Conservation (phyloP, 2,329 filamentous ascomycete species). For the Myriosclerotinia duriaeana region DNA sequence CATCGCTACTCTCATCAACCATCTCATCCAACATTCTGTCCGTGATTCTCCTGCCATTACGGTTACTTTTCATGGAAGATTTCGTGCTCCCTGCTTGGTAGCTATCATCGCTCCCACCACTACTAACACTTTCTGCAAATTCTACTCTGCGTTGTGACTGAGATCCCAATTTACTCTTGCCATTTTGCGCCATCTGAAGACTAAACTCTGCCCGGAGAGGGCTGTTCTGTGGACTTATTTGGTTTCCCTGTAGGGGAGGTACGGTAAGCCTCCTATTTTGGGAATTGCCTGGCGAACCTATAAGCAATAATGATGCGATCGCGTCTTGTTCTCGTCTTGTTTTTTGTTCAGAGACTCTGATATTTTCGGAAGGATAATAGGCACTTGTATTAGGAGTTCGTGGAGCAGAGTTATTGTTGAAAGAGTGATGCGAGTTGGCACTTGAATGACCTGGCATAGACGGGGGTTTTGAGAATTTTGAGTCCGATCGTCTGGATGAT, state of each 20-base stretch:
- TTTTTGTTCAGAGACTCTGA: conserved; percentile 63
- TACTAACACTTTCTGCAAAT: conserved; percentile 30
- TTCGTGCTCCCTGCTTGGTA: not conserved
- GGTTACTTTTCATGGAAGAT: conserved; percentile 25
- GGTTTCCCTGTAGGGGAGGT: conserved; percentile 47
- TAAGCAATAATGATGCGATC: conserved; percentile 75
- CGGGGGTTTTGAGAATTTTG: conserved; percentile 39
- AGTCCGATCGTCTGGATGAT: conserved; percentile 36
- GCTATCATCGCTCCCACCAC: conserved; percentile 15
- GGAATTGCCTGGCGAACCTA: conserved; percentile 76
- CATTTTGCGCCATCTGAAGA: conserved; percentile 27
- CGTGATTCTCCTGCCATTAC: conserved; percentile 32
- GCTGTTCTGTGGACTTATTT: conserved; percentile 38
- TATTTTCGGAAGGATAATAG: conserved; percentile 23
- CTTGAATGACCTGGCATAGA: conserved; percentile 30
- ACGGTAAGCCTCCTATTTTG: conserved; percentile 55
- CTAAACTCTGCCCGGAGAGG: conserved; percentile 39
- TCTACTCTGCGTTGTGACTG: conserved; percentile 29
- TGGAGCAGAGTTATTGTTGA: conserved; percentile 31
- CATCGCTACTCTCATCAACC: conserved; percentile 40
- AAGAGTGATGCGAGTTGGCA: conserved; percentile 11
- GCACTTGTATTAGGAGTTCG: conserved; percentile 32
- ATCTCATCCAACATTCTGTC: conserved; percentile 41
- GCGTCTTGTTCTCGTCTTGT: conserved; percentile 75
- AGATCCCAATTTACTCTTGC: conserved; percentile 32